Evolutionary conservation across 1,284 basidiomycete species (phyloP), one percentile per base, ranked within the genome.

Genomic region (Ustanciosporium gigantosporum): DNA sequence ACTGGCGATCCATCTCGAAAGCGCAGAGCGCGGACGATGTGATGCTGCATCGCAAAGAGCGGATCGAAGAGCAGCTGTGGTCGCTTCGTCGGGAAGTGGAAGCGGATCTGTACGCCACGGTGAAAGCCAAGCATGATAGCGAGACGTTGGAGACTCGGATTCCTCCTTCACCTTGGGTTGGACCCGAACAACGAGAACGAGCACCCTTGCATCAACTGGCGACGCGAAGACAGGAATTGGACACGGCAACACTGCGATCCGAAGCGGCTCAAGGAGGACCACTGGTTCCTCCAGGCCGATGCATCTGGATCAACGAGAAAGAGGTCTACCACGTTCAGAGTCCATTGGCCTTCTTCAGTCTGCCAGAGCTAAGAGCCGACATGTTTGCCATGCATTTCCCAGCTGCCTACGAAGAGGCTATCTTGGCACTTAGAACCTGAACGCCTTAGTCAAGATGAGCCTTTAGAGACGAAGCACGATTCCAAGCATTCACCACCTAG

Each of bases 361-460:
- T 76, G 22, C 74, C 74, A 5, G 71, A 73, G 31, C 44, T 74
- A 32, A 41, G 50, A 1, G 39, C 46, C 34, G 53, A 62, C 35
- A 70, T 74, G 73, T 73, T 77, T 50, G 65, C 68, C 1, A 50
- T 59, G 25, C 74, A 77, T 46, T 72, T 77, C 23, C 74, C 74
- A 8, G 66, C 68, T 16, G 72, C 72, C 8, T 77, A 77, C 56
- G 73, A 77, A 40, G 65, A 66, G 23, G 73, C 70, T 4, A 66
- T 74, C 22, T 35, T 66, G 27, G 66, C 61, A 7, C 36, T 71
- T n/a, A 46, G 42, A 16, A 41, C 42, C 8, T 52, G 25, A 40
- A 17, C 14, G 14, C 14, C n/a, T n/a, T n/a, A n/a, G n/a, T n/a
- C n/a, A n/a, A n/a, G n/a, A n/a, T 29, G 27, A 29, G 27, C 27